Evolutionary conservation across 2,329 filamentous ascomycete genomes (phyloP), one percentile per base, ranked within the genome.

Genomic region (Chaetomium olivaceum): DNA sequence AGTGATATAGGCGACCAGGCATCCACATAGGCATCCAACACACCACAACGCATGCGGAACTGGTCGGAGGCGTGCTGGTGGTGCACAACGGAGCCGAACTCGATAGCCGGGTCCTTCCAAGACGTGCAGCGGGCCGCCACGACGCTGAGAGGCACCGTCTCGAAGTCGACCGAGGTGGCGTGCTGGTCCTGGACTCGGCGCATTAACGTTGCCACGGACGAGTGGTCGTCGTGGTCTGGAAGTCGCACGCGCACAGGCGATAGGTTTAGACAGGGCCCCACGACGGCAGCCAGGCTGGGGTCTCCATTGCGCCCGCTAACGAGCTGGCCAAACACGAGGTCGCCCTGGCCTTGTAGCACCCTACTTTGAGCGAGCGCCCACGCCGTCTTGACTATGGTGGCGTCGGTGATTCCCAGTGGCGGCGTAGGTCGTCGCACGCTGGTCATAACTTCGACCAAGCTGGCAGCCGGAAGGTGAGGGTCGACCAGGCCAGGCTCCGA

Each of bases 51-150:
- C 48, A 51, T 25, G 48, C 48, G 48, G 21, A 51, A 23, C 48
- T 51, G 48, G 48, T 23, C n/a, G 48, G 48, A 21, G n/a, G 48
- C 48, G 48, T 51, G 8, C 48, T 51, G 48, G n/a, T 51, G 48
- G 48, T 51, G 48, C 48, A 51, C 48, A 51, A 51, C 48, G 21
- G 48, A 51, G 48, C 48, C 48, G 48, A 51, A 51, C 48, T 51
- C 48, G 48, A 51, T 51, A 51, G 48, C 19, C 48, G 48, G 48
- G 25, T 51, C 6, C 48, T 51, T 25, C 48, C 48, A 51, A 51
- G 48, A 51, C 48, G 48, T 51, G 48, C 48, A 51, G 48, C 48
- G 48, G 48, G 48, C 48, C 21, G 48, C 19, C 48, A 51, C 48
- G 48, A 51, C 25, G 21, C n/a, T 25, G n/a, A 51, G 48, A 25